Evolutionary conservation across 306 rosid species (phyloP), one percentile per base, ranked within the genome.

Genomic region (Lathyrus sativus): DNA sequence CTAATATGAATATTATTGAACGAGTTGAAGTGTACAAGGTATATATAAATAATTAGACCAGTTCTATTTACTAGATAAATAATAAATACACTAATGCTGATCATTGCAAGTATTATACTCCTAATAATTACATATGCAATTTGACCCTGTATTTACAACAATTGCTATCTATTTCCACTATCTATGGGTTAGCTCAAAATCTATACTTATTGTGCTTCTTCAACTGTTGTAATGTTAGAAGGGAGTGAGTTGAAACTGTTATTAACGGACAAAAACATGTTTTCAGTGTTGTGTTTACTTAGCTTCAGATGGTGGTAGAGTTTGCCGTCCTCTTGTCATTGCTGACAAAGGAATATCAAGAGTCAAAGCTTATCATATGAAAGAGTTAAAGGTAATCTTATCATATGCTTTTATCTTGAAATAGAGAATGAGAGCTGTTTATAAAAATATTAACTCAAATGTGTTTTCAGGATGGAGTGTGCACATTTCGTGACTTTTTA

Each of bases 221-320:
- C 59, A 62, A 6, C 26, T 57, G 41, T 35, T 48, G 56, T 26
- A 28, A 63, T 54, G 49, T 31, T 50, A 8, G 62, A 73, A 51
- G 9, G 48, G 63, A 54, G 56, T 39, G 57, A 45, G 15, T 37
- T 35, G 26, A 65, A 33, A 11, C 73, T 71, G 51, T 42, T 31
- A 60, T 74, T 64, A 63, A 68, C 49, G 26, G 54, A 65, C 38
- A 41, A 54, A 62, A 46, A 6, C 67, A 35, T 80, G 58, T 65
- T 65, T 85, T 18, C 89, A 89, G 93, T 72, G 62, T 24, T 86
- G 98, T 81, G 93, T 92, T 37, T 90, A 92, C 71, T 65, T 92
- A 76, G 96, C 98, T 82, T 90, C 98, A 50, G 98, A 92, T 82
- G 98, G 96, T 45, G 98, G 98, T 45, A 85, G 98, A 77, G 98